Base-by-base conservation (phyloP, 805 yeast genomes). In the Monosporozyma aerobia region DNA sequence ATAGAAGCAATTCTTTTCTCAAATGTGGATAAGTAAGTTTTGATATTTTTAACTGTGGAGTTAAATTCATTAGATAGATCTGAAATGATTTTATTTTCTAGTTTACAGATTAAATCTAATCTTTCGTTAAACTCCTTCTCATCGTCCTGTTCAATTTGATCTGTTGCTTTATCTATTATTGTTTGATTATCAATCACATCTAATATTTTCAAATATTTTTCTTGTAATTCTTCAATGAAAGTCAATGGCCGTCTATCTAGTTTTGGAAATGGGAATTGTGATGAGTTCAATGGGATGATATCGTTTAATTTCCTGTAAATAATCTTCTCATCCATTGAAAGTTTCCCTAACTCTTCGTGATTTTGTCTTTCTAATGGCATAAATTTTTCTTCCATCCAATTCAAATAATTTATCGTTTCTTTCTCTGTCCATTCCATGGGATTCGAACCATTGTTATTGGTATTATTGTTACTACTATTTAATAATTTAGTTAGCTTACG, bases 241-340 rank as follows among this genome's bases (percentile, higher is more conserved):
- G 63, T 32, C 2, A 57, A 29, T 4, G 49, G 45, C 4, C 43
- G 27, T 11, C 14, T 25, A 10, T 33, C 33, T 11, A 32, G 32
- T 7, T 40, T n/a, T 2, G 46, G 48, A 47, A 32, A 33, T 40
- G 35, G 30, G 16, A 51, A 53, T 10, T 40, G 11, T 16, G 29
- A 46, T 30, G 55, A 40, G 10, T 50, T 53, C 14, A 61, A 25
- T 11, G 69, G 69, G 41, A 68, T 54, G 14, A 68, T 54, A 41
- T 58, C 59, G 45, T 62, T 54, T 30, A 68, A 56, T 53, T 63
- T 64, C 48, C 65, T 59, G 40, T 53, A 56, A 19, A 68, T 69
- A 50, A 68, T 68, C 44, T 52, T 60, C 45, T 64, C 60, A 54
- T 68, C 71, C 33, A 68, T 57, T 3, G 59, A 56, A 23, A 57